Base-by-base conservation (phyloP, 805 yeast genomes). In the Clavispora fructus region DNA sequence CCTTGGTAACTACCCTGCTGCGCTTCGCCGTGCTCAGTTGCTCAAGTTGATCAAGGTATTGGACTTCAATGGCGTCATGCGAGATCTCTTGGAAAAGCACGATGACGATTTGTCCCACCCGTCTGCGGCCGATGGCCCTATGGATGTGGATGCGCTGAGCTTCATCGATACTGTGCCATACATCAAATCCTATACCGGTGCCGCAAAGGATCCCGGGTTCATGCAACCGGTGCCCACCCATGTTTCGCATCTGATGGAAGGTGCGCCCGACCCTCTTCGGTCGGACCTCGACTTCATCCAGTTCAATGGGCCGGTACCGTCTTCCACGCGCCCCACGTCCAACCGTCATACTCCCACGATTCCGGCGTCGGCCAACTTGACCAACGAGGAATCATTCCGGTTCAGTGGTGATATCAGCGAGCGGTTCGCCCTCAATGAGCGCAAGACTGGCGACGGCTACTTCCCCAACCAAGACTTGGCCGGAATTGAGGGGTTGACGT, bases 1-100 rank as follows among this genome's bases (percentile, higher is more conserved):
- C 46, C 64, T 85, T 42, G 94, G 94, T 1, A 86, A 86, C 58
- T 84, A 84, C 59, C 92, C 94, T 1, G 92, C 94, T 0, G 85
- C 86, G 7, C 62, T 85, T 25, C 72, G 92, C 59, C 68, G 89
- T 46, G 87, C 85, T 0, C 95, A 86, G 56, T 63, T 86, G 26
- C 65, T 86, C 47, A 82, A 82, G 51, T 67, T 86, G 47, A 75
- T 85, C 58, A 70, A 79, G 29, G 78, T 85, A 12, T 63, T 86
- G 40, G 90, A 86, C 59, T 83, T 85, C 61, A 80, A 81, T 62
- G 83, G 83, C 6, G 73, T 79, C 9, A 81, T 85, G 84, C 61
- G 63, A 26, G 78, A 73, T 19, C 67, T 85, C 39, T 69, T 84
- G 5, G 59, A 62, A 6, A 82, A 79, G 54, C 87, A 83, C 59